phyloP scores from a whole-genome alignment of 2,329 filamentous ascomycete genomes.

The Arthrobotrys conoides region DNA sequence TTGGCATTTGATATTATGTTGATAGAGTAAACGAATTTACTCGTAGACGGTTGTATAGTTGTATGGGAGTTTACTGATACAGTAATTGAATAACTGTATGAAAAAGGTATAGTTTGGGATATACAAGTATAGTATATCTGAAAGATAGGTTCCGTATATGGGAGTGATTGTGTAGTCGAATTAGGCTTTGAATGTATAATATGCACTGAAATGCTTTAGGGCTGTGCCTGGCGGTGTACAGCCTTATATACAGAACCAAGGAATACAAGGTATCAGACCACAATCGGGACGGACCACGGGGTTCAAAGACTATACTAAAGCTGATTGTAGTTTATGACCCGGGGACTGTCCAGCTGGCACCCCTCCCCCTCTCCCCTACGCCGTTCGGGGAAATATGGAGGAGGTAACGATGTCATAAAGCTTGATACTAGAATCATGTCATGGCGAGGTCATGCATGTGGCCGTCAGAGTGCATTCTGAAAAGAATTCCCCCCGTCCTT shows the following conservation, averaged over 20 bases:
- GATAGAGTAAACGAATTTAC: conserved; percentile 19
- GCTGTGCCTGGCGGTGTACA: conserved; percentile 40
- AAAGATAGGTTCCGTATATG: conserved; percentile 29
- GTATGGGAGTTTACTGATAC: conserved; percentile 18
- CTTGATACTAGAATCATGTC: conserved; percentile 57
- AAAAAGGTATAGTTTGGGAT: conserved; percentile 16
- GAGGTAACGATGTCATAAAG: conserved; percentile 41
- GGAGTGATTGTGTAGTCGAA: conserved; percentile 57
- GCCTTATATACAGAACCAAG: conserved; percentile 60
- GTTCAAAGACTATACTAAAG: conserved; percentile 35
- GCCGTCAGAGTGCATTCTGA: conserved; percentile 14
- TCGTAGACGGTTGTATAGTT: conserved; percentile 23
- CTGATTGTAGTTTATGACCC: conserved; percentile 19
- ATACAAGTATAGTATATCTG: conserved; percentile 33
- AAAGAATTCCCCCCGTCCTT: conserved; percentile 18
- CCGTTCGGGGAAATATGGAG: conserved; percentile 46
- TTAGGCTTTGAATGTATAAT: conserved; percentile 57
- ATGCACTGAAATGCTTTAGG: conserved; percentile 51
- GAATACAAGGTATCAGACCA: conserved; percentile 55
- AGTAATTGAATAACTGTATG: conserved; percentile 15
- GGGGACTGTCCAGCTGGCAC: conserved; percentile 37
- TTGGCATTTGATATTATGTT: conserved; percentile 52
- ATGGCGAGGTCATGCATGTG: conserved; percentile 59
- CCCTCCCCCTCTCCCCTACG: conserved; percentile 42
- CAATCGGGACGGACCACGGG: conserved; percentile 46